Percentiles rank a stretch among this genome's conserved stretches.
These are phyloP conservation scores for Trametes sanguinea DNA, from an alignment of 768 basidiomycete species.

Conservation along the genomic window DNA sequence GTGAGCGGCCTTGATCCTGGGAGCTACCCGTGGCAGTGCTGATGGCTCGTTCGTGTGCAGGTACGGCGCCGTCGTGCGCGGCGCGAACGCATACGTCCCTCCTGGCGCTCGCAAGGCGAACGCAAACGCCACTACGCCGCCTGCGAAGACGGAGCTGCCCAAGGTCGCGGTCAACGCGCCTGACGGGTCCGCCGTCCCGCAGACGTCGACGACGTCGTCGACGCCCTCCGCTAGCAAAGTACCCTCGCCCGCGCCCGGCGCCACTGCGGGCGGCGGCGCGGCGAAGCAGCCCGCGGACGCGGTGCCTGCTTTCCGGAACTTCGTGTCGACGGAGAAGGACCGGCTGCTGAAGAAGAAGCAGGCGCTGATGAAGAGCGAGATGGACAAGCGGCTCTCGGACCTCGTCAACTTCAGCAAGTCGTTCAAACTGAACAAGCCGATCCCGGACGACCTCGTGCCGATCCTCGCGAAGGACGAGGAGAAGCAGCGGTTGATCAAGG, in stretches of 20 bases:
- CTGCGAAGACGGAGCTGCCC: constrained; percentile 54
- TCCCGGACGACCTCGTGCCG: constrained; percentile 90
- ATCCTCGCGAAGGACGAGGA: constrained; percentile 94
- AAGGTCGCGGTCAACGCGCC: constrained; percentile 78
- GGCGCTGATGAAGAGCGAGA: constrained; percentile 85
- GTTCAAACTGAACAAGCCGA: constrained; percentile 97
- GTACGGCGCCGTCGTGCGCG: constrained; percentile 90
- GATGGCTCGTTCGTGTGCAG: constrained; percentile 41
- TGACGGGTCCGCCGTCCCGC: constrained; percentile 62
- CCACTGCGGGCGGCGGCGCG: constrained; percentile 4
- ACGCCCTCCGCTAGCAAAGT: constrained; percentile 61
- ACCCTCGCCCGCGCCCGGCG: constrained; percentile 27
- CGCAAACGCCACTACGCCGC: constrained; percentile 32
- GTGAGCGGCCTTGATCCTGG: constrained; percentile 46
- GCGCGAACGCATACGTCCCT: constrained; percentile 89
- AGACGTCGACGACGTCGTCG: constrained; percentile 58
- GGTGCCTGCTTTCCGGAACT: constrained; percentile 85
- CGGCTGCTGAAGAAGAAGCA: constrained; percentile 89
- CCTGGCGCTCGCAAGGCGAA: constrained; percentile 74
- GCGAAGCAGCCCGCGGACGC: constrained; percentile 55
- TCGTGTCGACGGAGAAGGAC: constrained; percentile 90
- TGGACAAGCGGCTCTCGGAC: constrained; percentile 93
- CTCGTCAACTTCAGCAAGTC: constrained; percentile 88
- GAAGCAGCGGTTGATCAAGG: constrained; percentile 81
- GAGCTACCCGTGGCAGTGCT: constrained; percentile 30